Conservation (phyloP, 352 stramenopile species). For the Blastocystis sp. region DNA sequence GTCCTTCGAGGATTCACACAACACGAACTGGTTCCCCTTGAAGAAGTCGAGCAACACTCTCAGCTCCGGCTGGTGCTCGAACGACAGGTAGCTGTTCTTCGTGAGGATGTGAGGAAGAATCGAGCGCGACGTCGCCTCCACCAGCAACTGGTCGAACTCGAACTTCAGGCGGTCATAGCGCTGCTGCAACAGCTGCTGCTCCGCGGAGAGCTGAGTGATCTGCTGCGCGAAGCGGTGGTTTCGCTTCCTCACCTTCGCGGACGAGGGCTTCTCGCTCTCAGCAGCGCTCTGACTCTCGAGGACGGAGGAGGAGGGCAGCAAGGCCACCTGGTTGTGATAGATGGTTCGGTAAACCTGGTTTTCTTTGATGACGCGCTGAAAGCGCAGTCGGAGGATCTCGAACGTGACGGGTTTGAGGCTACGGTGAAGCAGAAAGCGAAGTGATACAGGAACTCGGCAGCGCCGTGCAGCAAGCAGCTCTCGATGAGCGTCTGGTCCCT, state of each 20-base stretch:
- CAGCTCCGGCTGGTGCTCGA: background rate
- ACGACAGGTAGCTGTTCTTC: background rate
- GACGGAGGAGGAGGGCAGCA: conserved; percentile 3
- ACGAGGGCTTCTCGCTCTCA: background rate
- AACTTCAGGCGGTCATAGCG: background rate
- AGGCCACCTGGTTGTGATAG: conserved; percentile 35
- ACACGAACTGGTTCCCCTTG: background rate
- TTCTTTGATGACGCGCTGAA: conserved; percentile 45
- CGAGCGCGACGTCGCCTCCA: background rate
- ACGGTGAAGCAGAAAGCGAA: background rate
- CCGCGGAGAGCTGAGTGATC: background rate
- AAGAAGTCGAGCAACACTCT: background rate
- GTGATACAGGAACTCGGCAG: conserved; percentile 29
- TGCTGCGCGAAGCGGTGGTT: conserved; percentile 13
- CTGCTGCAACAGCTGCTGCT: background rate
- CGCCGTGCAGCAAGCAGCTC: conserved; percentile 17
- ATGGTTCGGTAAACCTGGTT: conserved; percentile 28
- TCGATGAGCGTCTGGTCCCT: background rate
- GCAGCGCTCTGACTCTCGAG: background rate
- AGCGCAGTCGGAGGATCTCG: conserved; percentile 36
- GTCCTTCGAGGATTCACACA: conserved; percentile 1
- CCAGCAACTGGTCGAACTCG: background rate
- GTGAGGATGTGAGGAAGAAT: conserved; percentile 23
- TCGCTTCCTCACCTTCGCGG: conserved; percentile 7
- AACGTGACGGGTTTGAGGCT: conserved; percentile 40